Evolutionary conservation across 139 green algal species (phyloP), one percentile per base, ranked within the genome.

Genomic region (Diplosphaera chodatii): DNA sequence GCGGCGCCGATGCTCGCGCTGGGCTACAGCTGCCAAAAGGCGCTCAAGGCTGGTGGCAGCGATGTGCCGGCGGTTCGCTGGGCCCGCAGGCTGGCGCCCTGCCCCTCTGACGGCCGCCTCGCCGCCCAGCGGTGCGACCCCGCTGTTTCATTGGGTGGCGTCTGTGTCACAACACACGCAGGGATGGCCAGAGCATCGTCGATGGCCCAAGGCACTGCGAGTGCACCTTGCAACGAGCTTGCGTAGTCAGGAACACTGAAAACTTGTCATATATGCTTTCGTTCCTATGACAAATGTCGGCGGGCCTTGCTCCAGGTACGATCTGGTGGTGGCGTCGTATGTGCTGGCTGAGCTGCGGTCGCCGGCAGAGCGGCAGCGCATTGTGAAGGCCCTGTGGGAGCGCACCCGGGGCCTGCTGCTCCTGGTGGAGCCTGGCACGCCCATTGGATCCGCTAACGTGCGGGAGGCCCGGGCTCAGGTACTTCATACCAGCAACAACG

Each of bases 361-460:
- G 6, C 69, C 75, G 4, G 64, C n/a, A 40, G 76, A 88, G 65
- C 65, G 80, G 63, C 66, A 64, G 34, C 40, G 69, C 0, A 23
- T 74, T 20, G 68, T 89, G 28, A 31, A 63, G 1, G 48, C 72
- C 13, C 66, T 89, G 65, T 88, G 82, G 80, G 37, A 71, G 30
- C 63, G 74, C 41, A 80, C 75, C 33, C 71, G 55, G 3, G 85
- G 76, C 30, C n/a, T 86, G 66, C 73, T 96, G 32, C 75, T 95
- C 25, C 75, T 96, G 31, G 66, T 94, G 2, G 90, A 96, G 80
- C 88, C 88, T 1, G 90, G 90, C 40, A 96, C 88, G 0, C 90
- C 85, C 1, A 32, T 74, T 5, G 90, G 90, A 4, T 83, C 72
- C 0, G 69, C 74, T 0, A 73, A 77, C 70, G 80, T 96, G 27